Evolutionary conservation across 768 basidiomycete genomes (phyloP), one percentile per base, ranked within the genome.

Genomic region (Termitomyces titanicus): DNA sequence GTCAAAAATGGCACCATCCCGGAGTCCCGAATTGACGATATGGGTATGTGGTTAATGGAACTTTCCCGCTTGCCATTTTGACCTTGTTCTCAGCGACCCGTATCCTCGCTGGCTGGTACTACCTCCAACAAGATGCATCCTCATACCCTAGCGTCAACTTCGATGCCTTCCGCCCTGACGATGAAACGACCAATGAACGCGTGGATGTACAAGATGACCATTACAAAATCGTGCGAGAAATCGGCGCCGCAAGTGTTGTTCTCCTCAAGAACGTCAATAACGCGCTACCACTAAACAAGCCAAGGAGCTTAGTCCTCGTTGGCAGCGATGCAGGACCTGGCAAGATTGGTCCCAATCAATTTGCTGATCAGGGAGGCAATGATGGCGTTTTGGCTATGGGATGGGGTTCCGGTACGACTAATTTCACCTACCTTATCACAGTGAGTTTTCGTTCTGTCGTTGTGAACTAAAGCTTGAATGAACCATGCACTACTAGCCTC

Each of bases 381-480:
- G 81, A 79, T 46, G 92, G 92, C 10, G 77, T 88, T 17, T 77
- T 97, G 20, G 92, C 92, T 8, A 88, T 94, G 86, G 93, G 93
- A 13, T 97, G 94, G 94, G 94, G 92, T 35, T 89, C 86, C 47
- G 92, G 92, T 5, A 91, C 93, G 0, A 77, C 82, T 12, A 81
- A 84, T 61, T 86, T 90, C 74, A 83, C 86, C 5, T 94, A 93
- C 69, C 80, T 94, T 13, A 71, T 94, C 56, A 84, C 88, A 46
- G 86, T 88, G 53, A 64, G 82, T 72, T 2, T 20, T 15, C 35
- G 6, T 46, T 27, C 25, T n/a, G 31, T 39, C 8, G 22, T 25
- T 29, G 25, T 27, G 8, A 2, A 33, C 17, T 38, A 17, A 1
- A 2, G 2, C 37, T 11, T 31, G 33, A 12, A 7, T 44, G 24